These are phyloP conservation scores for Suhomyces kunorum DNA, from an alignment of 1,139 yeast genomes.

Conservation along the genomic window DNA sequence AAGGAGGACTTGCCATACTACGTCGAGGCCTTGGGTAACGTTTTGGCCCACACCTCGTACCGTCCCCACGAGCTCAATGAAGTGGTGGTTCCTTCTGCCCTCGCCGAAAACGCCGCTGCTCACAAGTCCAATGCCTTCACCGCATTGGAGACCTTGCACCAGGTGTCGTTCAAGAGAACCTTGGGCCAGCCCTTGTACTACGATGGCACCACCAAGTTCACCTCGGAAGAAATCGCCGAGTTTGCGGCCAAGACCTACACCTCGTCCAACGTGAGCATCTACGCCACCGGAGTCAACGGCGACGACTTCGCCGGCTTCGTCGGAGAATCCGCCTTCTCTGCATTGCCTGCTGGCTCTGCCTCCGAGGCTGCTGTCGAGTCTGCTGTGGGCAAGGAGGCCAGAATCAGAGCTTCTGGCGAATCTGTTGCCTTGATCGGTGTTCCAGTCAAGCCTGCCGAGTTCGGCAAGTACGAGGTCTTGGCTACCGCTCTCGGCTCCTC, in stretches of 20 bases:
- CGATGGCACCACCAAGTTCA: slow-evolving; percentile 59
- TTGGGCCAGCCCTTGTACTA: slow-evolving; percentile 82
- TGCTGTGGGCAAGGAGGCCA: slow-evolving; percentile 69
- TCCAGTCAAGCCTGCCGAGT: slow-evolving; percentile 66
- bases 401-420: slow-evolving; percentile 68
- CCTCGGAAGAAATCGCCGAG: slow-evolving; percentile 64
- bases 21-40: slow-evolving; percentile 82
- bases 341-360: slow-evolving; percentile 61
- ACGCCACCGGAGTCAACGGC: slow-evolving; percentile 73
- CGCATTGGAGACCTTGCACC: slow-evolving; percentile 80
- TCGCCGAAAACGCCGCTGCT: slow-evolving; percentile 55
- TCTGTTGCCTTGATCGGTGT: slow-evolving; percentile 81
- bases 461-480: slow-evolving; percentile 70
- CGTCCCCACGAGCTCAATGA: slow-evolving; percentile 83
- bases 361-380: slow-evolving; percentile 44
- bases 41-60: slow-evolving; percentile 69
- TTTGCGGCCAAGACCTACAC: slow-evolving; percentile 73
- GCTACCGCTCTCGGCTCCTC: slow-evolving; percentile 73
- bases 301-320: slow-evolving; percentile 71
- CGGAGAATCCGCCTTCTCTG: slow-evolving; percentile 63
- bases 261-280: slow-evolving; percentile 67
- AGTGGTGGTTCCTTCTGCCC: slow-evolving; percentile 78
- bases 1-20: slow-evolving; percentile 89
- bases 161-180: slow-evolving; percentile 82
- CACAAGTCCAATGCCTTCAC: slow-evolving; percentile 52